Percentiles rank a stretch among this genome's conserved stretches.
These are phyloP conservation scores for Peronospora destructor DNA, from an alignment of 352 stramenopile species.

Conservation along the genomic window DNA sequence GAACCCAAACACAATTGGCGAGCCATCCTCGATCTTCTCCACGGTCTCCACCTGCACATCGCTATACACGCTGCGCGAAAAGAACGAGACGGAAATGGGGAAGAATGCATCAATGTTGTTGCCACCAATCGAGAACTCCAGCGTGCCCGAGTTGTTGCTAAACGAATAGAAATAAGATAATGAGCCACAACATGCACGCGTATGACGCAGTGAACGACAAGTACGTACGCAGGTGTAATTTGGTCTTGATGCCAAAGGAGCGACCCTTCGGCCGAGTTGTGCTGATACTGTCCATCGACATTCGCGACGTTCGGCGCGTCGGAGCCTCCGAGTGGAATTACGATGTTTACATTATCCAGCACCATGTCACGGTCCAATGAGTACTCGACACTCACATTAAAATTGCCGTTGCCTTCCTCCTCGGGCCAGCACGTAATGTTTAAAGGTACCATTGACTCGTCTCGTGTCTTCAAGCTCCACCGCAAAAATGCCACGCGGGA, in stretches of 20 bases:
- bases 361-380: constrained; percentile 83
- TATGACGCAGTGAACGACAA: background rate
- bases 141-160: constrained; percentile 74
- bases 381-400: constrained; percentile 86
- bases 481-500: constrained; percentile 74
- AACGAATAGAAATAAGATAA: constrained; percentile 5
- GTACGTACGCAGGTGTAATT: constrained; percentile 65
- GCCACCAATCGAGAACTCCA: constrained; percentile 80
- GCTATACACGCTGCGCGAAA: constrained; percentile 84
- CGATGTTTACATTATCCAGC: constrained; percentile 84
- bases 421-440: constrained; percentile 87
- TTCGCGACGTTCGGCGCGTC: constrained; percentile 67
- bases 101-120: constrained; percentile 82
- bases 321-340: constrained; percentile 65
- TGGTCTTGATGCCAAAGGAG: constrained; percentile 82
- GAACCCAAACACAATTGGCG: constrained; percentile 71
- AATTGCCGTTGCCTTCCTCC: constrained; percentile 78
- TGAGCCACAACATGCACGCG: constrained; percentile 4
- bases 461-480: constrained; percentile 84
- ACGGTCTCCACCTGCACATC: constrained; percentile 76
- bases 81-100: constrained; percentile 84
- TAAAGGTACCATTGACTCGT: constrained; percentile 76
- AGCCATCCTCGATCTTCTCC: constrained; percentile 63
- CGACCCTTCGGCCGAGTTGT: constrained; percentile 62
- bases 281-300: constrained; percentile 83